These are phyloP conservation scores for Kitagawia praeruptora DNA, from an alignment of 129 eudicot genomes.

Conservation along the genomic window DNA sequence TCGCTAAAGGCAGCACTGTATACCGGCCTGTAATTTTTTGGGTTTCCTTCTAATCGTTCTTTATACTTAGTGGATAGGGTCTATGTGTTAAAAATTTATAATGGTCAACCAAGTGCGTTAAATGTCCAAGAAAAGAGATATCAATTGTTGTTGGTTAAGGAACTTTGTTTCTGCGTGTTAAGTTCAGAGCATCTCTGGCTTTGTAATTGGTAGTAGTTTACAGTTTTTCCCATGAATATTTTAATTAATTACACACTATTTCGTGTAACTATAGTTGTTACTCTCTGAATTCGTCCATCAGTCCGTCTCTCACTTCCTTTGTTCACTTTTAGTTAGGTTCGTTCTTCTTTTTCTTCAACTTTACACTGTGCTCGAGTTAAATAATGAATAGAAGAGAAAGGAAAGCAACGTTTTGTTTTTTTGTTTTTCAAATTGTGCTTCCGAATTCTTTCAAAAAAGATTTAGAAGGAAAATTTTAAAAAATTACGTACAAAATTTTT, in stretches of 20 bases:
- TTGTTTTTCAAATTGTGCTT: too few relatives aligned
- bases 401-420: too few relatives aligned
- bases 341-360: too few relatives aligned
- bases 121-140: conserved; percentile 26
- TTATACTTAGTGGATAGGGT: conserved; percentile 7
- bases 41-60: conserved; percentile 9
- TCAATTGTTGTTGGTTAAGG: conserved; percentile 13
- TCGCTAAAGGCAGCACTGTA: conserved; percentile 43
- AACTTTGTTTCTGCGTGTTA: conserved; percentile 4
- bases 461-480: too few relatives aligned
- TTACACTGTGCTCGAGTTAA: too few relatives aligned
- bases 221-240: background rate
- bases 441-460: too few relatives aligned
- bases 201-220: conserved; percentile 4
- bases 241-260: background rate
- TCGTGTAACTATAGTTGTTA: background rate
- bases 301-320: too few relatives aligned
- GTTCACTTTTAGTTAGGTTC: too few relatives aligned
- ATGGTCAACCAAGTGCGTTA: conserved; percentile 28
- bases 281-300: background rate
- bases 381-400: too few relatives aligned
- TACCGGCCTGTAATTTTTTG: background rate
- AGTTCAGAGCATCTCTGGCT: conserved; percentile 13
- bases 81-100: conserved; percentile 39
- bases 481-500: too few relatives aligned